Evolutionary conservation across 331 rosid species (phyloP).

Genomic region (Acacia concinna): DNA sequence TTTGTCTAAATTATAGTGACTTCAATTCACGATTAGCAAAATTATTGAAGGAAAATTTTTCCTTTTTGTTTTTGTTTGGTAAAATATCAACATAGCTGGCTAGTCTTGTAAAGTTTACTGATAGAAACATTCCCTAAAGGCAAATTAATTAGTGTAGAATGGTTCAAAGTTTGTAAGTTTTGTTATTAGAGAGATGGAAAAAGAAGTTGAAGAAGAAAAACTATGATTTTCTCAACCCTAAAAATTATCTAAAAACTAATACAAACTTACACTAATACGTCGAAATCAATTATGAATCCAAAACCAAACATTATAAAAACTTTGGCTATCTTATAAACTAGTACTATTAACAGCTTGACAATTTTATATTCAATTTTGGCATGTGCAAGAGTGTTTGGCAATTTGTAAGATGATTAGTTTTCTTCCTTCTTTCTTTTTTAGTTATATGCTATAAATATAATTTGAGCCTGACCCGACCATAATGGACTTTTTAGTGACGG

Average conservation of each 20-base stretch:
- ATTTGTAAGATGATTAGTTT: not conserved
- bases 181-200: not conserved
- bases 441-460: not conserved
- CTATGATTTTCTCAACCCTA: too few species aligned
- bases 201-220: not conserved
- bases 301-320: not conserved
- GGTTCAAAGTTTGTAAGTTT: not conserved
- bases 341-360: not conserved
- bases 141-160: not conserved
- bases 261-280: too few species aligned
- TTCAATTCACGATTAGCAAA: too few species aligned
- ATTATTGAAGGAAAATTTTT: too few species aligned
- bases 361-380: too few species aligned
- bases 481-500: not conserved
- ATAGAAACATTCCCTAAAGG: not conserved
- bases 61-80: not conserved
- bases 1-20: not conserved
- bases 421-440: not conserved
- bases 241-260: too few species aligned
- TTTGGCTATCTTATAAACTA: not conserved
- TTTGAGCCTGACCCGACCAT: too few species aligned
- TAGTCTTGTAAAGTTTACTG: not conserved
- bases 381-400: not conserved
- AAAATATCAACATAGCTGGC: not conserved
- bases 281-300: not conserved